Base-by-base conservation (phyloP, 768 basidiomycete species). In the Boletus barrowsii region DNA sequence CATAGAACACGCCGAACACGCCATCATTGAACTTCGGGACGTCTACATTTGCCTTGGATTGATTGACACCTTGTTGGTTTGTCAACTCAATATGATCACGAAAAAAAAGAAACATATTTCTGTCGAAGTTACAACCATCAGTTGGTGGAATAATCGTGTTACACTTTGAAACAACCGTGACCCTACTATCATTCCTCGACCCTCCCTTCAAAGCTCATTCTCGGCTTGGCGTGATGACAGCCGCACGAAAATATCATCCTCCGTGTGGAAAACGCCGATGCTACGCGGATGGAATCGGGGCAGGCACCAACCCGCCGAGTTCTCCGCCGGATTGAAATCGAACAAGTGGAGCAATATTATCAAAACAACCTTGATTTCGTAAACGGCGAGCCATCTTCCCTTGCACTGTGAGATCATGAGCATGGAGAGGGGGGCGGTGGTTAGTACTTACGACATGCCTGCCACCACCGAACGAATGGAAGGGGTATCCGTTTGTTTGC, bases 321-420 rank as follows among this genome's bases (percentile, higher is more conserved):
- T 30, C 7, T 0, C 40, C 3, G 29, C 11, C 0, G 55, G 60
- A 32, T n/a, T 44, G 20, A 66, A 44, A 22, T 66, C 48, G 10
- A 65, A 65, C 30, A 3, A 36, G n/a, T 40, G 39, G 4, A 65
- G 41, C 22, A 67, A 42, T 33, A 67, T 62, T 3, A 65, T 47
- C 32, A 53, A 10, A 10, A 55, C 36, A 10, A 51, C 43, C 43
- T 67, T 65, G 0, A 68, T 65, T 18, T 62, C 51, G 52, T 67
- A 66, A 8, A 66, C 10, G 0, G 64, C 57, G 8, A 67, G 30
- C 65, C 62, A 65, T 39, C 65, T 51, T 13, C 64, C 64, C 17
- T 66, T 66, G 57, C 62, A 66, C 64, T 66, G 10, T 2, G 0
- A 17, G 1, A 33, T 5, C 17, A 39, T 39, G n/a, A 18, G 37